Conservation (phyloP, 768 basidiomycete genomes). For the Fistulinella prunicolor region DNA sequence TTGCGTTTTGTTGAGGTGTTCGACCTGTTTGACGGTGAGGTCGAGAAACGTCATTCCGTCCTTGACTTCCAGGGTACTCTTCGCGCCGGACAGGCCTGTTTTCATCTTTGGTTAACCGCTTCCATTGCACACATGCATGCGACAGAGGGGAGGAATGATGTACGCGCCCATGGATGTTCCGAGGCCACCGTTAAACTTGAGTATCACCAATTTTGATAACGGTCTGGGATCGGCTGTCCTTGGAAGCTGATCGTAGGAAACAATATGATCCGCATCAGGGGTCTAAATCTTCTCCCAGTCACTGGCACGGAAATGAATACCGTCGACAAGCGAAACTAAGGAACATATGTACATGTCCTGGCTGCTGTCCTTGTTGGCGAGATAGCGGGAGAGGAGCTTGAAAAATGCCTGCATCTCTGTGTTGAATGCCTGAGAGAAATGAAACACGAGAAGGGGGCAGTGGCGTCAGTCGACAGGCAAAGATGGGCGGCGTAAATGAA, state of each 20-base stretch:
- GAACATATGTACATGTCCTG: constrained; percentile 74
- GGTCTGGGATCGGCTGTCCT: constrained; percentile 54
- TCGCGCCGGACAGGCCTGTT: constrained; percentile 79
- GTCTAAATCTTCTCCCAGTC: constrained; percentile 90
- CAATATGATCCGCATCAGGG: constrained; percentile 81
- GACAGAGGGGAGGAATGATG: neutral
- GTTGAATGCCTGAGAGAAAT: constrained; percentile 65
- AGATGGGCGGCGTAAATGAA: constrained; percentile 35
- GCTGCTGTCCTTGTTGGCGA: constrained; percentile 82
- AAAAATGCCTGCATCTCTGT: constrained; percentile 97
- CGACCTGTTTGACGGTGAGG: constrained; percentile 90
- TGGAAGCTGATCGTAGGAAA: constrained; percentile 75
- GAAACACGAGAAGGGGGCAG: no score
- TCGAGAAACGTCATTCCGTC: constrained; percentile 98
- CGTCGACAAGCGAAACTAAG: constrained; percentile 6
- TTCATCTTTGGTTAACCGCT: neutral
- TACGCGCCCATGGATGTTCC: constrained; percentile 82
- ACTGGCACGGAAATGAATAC: constrained; percentile 37
- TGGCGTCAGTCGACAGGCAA: constrained; percentile 26
- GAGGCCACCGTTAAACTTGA: constrained; percentile 93
- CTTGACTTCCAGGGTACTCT: constrained; percentile 93
- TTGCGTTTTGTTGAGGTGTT: constrained; percentile 85
- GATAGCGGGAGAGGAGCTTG: constrained; percentile 93
- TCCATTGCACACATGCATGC: neutral
- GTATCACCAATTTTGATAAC: constrained; percentile 90